Evolutionary conservation across 352 stramenopile species (phyloP).

Genomic region (Peronospora belbahrii): DNA sequence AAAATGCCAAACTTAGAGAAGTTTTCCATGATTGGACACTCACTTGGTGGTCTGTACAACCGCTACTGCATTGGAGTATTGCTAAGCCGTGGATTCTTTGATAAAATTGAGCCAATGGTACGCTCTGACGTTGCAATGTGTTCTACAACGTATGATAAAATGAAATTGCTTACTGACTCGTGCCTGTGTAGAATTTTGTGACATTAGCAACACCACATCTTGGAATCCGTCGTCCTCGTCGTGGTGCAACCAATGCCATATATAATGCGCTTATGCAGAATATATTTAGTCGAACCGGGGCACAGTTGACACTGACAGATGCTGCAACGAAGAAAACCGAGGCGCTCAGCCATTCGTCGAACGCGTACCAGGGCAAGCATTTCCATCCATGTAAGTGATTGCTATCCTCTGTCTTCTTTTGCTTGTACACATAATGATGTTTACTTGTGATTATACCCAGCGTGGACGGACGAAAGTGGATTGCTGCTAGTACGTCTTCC

Average conservation of each 20-base stretch:
- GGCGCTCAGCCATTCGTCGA: conserved; percentile 27
- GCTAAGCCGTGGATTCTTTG: conserved; percentile 63
- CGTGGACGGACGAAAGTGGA: conserved; percentile 22
- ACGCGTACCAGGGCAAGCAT: conserved; percentile 15
- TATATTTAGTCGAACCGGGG: conserved; percentile 61
- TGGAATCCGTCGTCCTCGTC: conserved; percentile 54
- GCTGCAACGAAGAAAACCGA: conserved; percentile 37
- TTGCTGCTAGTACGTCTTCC: conserved; percentile 26
- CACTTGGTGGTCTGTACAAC: conserved; percentile 71
- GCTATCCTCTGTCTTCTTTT: neutral
- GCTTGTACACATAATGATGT: neutral
- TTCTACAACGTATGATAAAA: neutral
- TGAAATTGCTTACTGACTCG: conserved; percentile 2
- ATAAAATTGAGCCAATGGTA: conserved; percentile 62
- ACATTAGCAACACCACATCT: conserved; percentile 71
- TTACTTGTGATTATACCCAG: conserved; percentile 10
- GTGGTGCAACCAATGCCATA: conserved; percentile 51
- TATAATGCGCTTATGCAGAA: conserved; percentile 59
- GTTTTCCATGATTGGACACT: conserved; percentile 73
- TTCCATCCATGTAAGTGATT: conserved; percentile 19
- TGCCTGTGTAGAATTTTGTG: conserved; percentile 61
- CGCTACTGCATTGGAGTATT: conserved; percentile 69
- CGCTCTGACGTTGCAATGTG: neutral
- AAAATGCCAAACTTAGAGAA: conserved; percentile 56
- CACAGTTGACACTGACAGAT: conserved; percentile 58